A percentile compares a stretch with the other conserved stretches of the same genome.
These are phyloP conservation scores for Gentiana straminea DNA, from an alignment of 257 asterid genomes.

Conservation along the genomic window DNA sequence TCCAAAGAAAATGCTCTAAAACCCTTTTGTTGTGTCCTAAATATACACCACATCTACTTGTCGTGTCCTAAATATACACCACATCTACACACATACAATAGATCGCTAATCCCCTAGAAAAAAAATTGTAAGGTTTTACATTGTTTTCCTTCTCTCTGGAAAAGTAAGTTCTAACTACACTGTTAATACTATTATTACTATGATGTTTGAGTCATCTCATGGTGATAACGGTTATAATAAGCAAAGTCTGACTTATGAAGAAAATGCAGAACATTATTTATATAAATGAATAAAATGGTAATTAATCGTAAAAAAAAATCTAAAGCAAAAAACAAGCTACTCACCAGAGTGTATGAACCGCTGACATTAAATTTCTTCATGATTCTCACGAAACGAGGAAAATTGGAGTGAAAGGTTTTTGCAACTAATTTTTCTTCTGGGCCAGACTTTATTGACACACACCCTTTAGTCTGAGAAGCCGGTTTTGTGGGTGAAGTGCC, in stretches of 20 bases:
- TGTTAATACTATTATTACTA: background rate
- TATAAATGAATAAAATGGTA: background rate
- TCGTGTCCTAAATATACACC: no score
- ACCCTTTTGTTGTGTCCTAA: no score
- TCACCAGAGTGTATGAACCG: constrained; percentile 87
- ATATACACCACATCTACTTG: no score
- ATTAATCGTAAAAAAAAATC: background rate
- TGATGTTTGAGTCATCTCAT: background rate
- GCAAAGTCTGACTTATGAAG: background rate
- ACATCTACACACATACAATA: no score
- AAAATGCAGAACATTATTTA: background rate
- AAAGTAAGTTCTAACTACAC: background rate
- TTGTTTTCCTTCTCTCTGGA: no score
- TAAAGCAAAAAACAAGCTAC: constrained; percentile 16
- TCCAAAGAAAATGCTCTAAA: no score
- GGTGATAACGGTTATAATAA: no score
- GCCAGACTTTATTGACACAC: constrained; percentile 74
- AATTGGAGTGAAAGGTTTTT: constrained; percentile 53
- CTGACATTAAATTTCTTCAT: constrained; percentile 90
- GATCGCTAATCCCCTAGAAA: no score
- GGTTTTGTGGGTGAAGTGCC: constrained; percentile 37
- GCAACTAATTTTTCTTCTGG: constrained; percentile 96
- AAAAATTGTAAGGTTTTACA: no score
- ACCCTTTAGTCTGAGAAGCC: constrained; percentile 66
- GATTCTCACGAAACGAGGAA: constrained; percentile 75